Evolutionary conservation across 306 rosid species (phyloP), one percentile per base, ranked within the genome.

Genomic region (Notholithocarpus densiflorus): DNA sequence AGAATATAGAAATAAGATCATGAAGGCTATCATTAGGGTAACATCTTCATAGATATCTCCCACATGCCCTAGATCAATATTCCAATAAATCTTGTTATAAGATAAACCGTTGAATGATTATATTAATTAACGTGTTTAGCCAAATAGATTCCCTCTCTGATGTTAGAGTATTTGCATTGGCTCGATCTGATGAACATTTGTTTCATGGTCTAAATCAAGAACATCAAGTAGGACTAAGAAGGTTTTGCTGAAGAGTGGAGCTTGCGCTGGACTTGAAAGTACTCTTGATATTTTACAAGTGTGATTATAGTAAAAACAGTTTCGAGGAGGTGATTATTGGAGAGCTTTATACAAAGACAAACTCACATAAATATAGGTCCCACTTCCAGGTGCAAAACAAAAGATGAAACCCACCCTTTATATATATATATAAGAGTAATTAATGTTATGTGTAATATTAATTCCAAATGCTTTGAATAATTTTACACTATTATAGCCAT

Each of bases 271-370:
- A 21, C 45, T 7, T 2, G 45, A 40, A 40, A 40, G 12, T 40
- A 20, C 23, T 26, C 13, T 20, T 10, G 8, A 60, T 61, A 24
- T 23, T 12, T 8, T 11, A 26, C 6, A 11, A 31, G 37, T 23
- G 15, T 27, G 55, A 56, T 56, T 57, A 60, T 29, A 72, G 66
- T 51, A 29, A 68, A 17, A 68, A 55, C 53, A 26, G 17, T 75
- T 52, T 51, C 61, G 57, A 75, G 78, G 48, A 64, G 56, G 78
- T 66, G 45, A 79, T 75, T 17, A 71, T 66, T 52, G 56, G 69
- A 76, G 74, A 51, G 51, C 19, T 61, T 61, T 24, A 61, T 61
- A 26, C 68, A 24, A 61, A 40, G 45, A 40, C 3, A 40, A 8
- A 40, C 45, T 40, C 45, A 40, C 45, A 8, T 40, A 40, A 8